Percentiles rank a stretch among this genome's conserved stretches.
Conservation (phyloP, 192 early-diverging fungal genomes). For the Ambispora gerdemannii region DNA sequence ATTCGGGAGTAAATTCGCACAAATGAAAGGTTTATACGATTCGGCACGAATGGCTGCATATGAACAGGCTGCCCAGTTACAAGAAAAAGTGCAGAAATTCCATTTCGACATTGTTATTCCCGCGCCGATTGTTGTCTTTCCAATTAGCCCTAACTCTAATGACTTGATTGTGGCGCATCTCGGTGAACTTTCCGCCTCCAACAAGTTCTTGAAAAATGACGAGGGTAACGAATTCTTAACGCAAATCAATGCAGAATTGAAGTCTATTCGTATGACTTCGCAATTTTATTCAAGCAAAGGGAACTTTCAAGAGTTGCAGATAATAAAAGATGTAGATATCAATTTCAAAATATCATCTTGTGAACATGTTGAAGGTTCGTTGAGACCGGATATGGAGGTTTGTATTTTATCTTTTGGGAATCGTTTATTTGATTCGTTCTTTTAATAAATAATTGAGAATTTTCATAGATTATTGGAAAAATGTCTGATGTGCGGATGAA, state of each 20-base stretch:
- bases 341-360: slow-evolving; percentile 63
- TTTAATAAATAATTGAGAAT: neutral
- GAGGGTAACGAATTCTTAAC: slow-evolving; percentile 56
- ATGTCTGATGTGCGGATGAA: slow-evolving; percentile 76
- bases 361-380: slow-evolving; percentile 49
- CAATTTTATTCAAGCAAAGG: slow-evolving; percentile 46
- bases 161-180: slow-evolving; percentile 77
- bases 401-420: neutral
- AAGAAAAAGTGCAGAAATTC: slow-evolving; percentile 71
- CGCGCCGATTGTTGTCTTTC: slow-evolving; percentile 84
- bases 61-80: slow-evolving; percentile 72
- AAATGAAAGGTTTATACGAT: slow-evolving; percentile 86
- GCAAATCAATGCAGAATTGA: slow-evolving; percentile 58
- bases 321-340: slow-evolving; percentile 85
- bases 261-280: slow-evolving; percentile 55
- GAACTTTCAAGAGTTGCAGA: slow-evolving; percentile 59
- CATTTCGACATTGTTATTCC: slow-evolving; percentile 84
- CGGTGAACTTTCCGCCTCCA: slow-evolving; percentile 82
- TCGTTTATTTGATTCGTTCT: neutral
- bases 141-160: slow-evolving; percentile 50
- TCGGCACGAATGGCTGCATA: slow-evolving; percentile 82
- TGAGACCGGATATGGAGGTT: slow-evolving; percentile 56
- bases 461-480: slow-evolving; percentile 47
- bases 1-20: slow-evolving; percentile 81
- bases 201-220: slow-evolving; percentile 61